Base-by-base conservation (phyloP, 2,329 filamentous ascomycete species). In the Cryphonectria parasitica region DNA sequence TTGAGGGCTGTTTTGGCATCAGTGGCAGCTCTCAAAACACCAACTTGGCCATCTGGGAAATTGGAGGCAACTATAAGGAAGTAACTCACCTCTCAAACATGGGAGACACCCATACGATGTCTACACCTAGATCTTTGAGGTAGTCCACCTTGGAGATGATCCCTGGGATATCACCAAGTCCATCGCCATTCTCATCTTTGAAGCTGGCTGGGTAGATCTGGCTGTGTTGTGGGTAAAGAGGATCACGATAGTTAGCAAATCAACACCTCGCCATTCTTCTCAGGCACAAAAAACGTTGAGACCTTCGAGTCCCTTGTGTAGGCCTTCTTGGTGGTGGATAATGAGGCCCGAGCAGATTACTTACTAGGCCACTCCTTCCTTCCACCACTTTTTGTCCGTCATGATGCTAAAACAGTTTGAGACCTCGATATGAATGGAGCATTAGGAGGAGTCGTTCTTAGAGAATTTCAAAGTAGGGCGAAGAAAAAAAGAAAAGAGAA, bases 201-300 rank as follows among this genome's bases (percentile, higher is more conserved):
- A 88, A 89, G 22, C 82, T 85, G 39, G 86, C 83, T 2, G 86
- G 85, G 74, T 88, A 89, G 73, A 89, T 87, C 74, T 89, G 86
- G 74, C 71, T 72, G 45, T 45, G 52, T 22, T 17, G 22, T 11
- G 4, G 17, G n/a, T 66, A 25, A 43, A 43, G 25, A 45, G 5
- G 41, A 19, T 25, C 8, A 49, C 54, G 19, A 3, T 41, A 3
- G 11, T 68, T 45, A 67, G 68, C 58, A 22, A 13, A 52, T 11
- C 11, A 13, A 52, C 22, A 10, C 2, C 17, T 6, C 5, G 15
- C 7, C 15, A 11, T 31, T 19, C 45, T 39, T 11, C 19, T 25
- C 49, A n/a, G 17, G n/a, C 52, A 31, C 25, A 28, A 28, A 5
- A 49, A 4, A 17, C 13, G 22, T 15, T 22, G 13, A 28, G n/a